Conservation (phyloP, 2,329 filamentous ascomycete species). For the Trichoderma sp. region DNA sequence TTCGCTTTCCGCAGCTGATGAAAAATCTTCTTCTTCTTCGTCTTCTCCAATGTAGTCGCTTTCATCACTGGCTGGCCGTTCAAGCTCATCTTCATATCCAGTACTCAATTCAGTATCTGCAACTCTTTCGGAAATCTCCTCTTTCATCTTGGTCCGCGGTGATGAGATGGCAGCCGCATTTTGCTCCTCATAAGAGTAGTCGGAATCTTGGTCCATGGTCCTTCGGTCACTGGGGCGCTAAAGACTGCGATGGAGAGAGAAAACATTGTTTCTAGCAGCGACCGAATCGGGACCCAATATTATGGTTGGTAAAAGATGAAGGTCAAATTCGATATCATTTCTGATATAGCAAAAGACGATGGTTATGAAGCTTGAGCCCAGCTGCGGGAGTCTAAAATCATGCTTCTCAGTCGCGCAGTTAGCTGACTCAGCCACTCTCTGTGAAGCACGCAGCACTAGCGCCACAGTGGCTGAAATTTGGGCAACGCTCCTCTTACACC, state of each 20-base stretch:
- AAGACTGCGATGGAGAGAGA: constrained; percentile 31
- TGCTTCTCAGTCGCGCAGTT: not conserved
- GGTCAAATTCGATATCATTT: not conserved
- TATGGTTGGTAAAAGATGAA: not conserved
- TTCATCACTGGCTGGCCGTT: not conserved
- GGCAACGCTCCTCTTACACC: constrained; percentile 15
- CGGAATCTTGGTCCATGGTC: constrained; percentile 41
- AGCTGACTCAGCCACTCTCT: constrained; percentile 12
- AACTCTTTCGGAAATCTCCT: not conserved
- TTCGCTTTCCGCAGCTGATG: constrained; percentile 13
- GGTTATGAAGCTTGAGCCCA: not conserved
- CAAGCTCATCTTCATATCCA: not conserved
- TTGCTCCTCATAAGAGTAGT: constrained; percentile 31
- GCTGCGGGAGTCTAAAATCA: constrained; percentile 5
- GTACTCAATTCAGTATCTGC: constrained; percentile 2
- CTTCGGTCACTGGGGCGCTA: constrained; percentile 32
- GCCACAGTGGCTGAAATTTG: constrained; percentile 26
- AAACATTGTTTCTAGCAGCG: constrained; percentile 38
- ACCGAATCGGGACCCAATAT: constrained; percentile 1
- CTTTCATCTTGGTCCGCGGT: constrained; percentile 28
- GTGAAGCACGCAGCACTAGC: not conserved
- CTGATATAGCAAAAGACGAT: not conserved
- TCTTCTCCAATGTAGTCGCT: constrained; percentile 19
- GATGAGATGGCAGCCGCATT: constrained; percentile 16
- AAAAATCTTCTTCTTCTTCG: not conserved